Evolutionary conservation across 106 monocot genomes (phyloP).

Genomic region (Xerophyta viscosa): DNA sequence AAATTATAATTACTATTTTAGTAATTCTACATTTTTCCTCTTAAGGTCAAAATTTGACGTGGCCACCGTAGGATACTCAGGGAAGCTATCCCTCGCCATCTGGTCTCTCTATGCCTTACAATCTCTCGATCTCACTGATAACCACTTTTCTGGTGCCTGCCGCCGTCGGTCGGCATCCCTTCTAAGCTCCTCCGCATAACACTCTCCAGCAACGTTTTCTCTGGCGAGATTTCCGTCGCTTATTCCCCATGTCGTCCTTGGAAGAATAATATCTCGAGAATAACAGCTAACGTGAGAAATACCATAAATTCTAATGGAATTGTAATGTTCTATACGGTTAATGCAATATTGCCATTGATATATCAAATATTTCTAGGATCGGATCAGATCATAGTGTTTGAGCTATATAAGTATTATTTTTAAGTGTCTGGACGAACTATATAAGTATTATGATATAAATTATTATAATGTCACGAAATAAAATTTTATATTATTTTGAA

Average conservation of each 20-base stretch:
- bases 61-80: conserved; percentile 51
- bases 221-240: conserved; percentile 38
- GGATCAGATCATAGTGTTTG: too few relatives aligned
- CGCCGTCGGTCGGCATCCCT: conserved; percentile 3
- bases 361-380: too few relatives aligned
- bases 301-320: not conserved
- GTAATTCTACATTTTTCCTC: too few relatives aligned
- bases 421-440: too few relatives aligned
- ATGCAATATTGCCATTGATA: too few relatives aligned
- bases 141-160: conserved; percentile 36
- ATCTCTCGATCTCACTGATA: conserved; percentile 42
- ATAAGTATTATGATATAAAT: too few relatives aligned
- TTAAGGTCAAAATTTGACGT: too few relatives aligned
- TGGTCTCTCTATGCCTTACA: conserved; percentile 44
- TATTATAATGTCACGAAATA: too few relatives aligned
- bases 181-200: conserved; percentile 29
- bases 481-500: too few relatives aligned
- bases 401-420: too few relatives aligned
- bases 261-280: conserved; percentile 42
- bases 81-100: conserved; percentile 26
- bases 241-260: conserved; percentile 9
- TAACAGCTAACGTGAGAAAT: conserved; percentile 34
- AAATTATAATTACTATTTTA: too few relatives aligned
- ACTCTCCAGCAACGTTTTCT: conserved; percentile 63
- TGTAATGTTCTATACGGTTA: conserved; percentile 20